A percentile compares a stretch with the other conserved stretches of the same genome.
Evolutionary conservation across 2,329 filamentous ascomycete species (phyloP).

Genomic region (Myriosclerotinia scirpicola): DNA sequence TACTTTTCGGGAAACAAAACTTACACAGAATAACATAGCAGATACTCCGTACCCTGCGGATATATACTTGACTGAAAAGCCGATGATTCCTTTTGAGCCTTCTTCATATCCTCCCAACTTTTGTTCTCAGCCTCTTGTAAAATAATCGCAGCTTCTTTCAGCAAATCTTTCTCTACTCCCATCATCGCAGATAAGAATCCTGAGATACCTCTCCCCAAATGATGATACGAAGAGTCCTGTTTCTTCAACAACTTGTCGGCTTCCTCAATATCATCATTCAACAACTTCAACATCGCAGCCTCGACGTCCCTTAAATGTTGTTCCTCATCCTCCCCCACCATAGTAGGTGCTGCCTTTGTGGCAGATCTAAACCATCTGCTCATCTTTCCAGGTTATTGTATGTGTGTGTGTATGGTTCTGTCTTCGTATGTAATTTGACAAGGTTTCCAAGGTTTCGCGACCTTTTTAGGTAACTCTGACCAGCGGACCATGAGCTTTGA

Average conservation of each 20-base stretch:
- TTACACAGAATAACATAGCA: conserved; percentile 69
- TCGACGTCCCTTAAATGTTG: conserved; percentile 60
- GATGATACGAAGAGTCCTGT: conserved; percentile 82
- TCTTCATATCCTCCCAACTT: conserved; percentile 74
- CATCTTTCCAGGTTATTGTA: conserved; percentile 31
- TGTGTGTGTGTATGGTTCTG: background rate
- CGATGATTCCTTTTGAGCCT: conserved; percentile 66
- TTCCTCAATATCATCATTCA: conserved; percentile 86
- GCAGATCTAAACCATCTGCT: conserved; percentile 39
- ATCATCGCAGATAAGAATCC: conserved; percentile 83
- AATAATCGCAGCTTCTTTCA: conserved; percentile 74
- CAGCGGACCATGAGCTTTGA: background rate
- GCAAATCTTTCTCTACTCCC: conserved; percentile 88
- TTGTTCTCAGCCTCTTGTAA: conserved; percentile 74
- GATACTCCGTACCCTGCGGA: conserved; percentile 80
- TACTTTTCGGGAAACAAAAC: conserved; percentile 12
- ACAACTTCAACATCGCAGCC: conserved; percentile 67
- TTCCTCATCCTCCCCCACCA: conserved; percentile 47
- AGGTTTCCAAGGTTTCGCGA: background rate
- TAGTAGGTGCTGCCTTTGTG: conserved; percentile 30
- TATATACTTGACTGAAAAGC: conserved; percentile 62
- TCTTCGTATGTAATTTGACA: background rate
- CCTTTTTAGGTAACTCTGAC: background rate
- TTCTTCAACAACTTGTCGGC: conserved; percentile 73
- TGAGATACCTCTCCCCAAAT: conserved; percentile 77